These are phyloP conservation scores for Talaromyces marneffei DNA, from an alignment of 2,329 filamentous ascomycete species.

Conservation along the genomic window DNA sequence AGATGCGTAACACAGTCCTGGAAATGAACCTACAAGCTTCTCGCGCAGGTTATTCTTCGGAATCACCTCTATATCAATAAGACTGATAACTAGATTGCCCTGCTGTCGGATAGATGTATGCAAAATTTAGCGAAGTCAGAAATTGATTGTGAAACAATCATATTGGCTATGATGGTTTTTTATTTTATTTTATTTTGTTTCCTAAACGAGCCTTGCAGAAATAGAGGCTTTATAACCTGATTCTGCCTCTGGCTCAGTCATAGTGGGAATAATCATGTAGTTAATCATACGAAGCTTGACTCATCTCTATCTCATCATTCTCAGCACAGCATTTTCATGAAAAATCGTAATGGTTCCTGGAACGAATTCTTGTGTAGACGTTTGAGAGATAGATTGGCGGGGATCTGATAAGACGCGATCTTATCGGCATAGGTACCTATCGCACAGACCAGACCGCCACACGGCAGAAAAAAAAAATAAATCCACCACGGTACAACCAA, in stretches of 20 bases:
- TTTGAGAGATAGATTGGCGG: slow-evolving; percentile 14
- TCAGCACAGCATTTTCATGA: no score
- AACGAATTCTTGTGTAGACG: slow-evolving; percentile 16
- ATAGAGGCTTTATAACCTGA: not conserved
- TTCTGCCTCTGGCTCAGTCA: not conserved
- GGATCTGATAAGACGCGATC: slow-evolving; percentile 4
- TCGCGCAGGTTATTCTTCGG: no score
- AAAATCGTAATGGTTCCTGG: not conserved
- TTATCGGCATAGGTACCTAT: slow-evolving; percentile 9
- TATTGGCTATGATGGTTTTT: not conserved
- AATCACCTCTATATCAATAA: no score
- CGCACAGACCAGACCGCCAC: slow-evolving; percentile 20
- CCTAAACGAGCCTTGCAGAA: not conserved
- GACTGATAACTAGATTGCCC: no score
- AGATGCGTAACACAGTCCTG: no score
- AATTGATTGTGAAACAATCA: no score
- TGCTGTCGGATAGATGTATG: no score
- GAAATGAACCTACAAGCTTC: no score
- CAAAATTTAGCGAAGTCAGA: no score
- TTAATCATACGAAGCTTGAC: not conserved
- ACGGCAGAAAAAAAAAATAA: slow-evolving; percentile 28
- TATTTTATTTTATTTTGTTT: not conserved
- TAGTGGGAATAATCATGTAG: not conserved
- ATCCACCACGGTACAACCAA: slow-evolving; percentile 16
- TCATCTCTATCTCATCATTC: not conserved